Conservation (phyloP, 2,329 filamentous ascomycete genomes). For the Lasiodiplodia sp. region DNA sequence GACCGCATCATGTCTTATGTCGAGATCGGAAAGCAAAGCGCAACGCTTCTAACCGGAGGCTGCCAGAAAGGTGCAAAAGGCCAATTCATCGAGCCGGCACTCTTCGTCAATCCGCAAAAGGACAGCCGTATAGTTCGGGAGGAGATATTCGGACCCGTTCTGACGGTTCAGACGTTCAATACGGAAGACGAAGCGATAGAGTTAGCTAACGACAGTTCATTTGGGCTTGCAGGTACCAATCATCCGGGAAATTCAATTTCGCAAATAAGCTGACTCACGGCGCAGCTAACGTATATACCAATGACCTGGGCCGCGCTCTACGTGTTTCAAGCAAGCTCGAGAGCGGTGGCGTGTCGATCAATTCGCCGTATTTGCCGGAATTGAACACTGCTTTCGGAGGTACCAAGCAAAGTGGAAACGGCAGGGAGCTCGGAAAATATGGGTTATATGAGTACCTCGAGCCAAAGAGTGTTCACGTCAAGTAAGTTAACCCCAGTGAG, state of each 20-base stretch:
- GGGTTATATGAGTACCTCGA: slow-evolving; percentile 32
- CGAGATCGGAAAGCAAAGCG: slow-evolving; percentile 70
- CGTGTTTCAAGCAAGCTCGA: slow-evolving; percentile 32
- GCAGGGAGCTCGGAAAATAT: slow-evolving; percentile 53
- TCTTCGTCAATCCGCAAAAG: slow-evolving; percentile 87
- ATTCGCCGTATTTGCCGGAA: slow-evolving; percentile 59
- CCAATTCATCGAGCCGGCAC: slow-evolving; percentile 82
- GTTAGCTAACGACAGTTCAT: slow-evolving; percentile 76
- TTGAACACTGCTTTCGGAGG: slow-evolving; percentile 69
- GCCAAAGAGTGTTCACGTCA: slow-evolving; percentile 32
- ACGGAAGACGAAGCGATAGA: slow-evolving; percentile 72
- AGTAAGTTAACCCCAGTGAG: not conserved
- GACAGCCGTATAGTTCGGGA: slow-evolving; percentile 79
- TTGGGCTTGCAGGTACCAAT: slow-evolving; percentile 65
- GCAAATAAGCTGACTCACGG: not conserved
- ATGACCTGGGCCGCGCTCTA: slow-evolving; percentile 65
- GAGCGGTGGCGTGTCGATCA: slow-evolving; percentile 33
- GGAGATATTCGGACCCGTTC: slow-evolving; percentile 89
- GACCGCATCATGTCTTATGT: slow-evolving; percentile 14
- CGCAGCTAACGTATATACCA: slow-evolving; percentile 83
- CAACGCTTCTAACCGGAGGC: slow-evolving; percentile 77
- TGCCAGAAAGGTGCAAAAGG: slow-evolving; percentile 64
- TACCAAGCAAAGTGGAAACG: slow-evolving; percentile 59
- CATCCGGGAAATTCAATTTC: too few relatives aligned
- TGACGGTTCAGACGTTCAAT: slow-evolving; percentile 79